Percentiles rank a stretch among this genome's conserved stretches.
Conservation (phyloP, 345 rosid species). For the Corchorus olitorius region DNA sequence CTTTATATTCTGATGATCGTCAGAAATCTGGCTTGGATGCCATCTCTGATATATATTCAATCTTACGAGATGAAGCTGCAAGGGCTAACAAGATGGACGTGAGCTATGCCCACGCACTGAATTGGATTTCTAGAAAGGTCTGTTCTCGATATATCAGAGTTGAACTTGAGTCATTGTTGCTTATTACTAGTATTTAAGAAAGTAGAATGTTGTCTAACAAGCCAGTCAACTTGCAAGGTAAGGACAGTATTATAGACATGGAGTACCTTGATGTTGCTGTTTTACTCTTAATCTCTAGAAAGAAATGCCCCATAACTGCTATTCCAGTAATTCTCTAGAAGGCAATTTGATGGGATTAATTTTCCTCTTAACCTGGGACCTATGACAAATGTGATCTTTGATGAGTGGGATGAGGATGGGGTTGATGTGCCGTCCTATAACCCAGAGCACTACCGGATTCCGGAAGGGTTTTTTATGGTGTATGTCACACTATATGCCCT, state of each 20-base stretch:
- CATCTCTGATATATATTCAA: slow-evolving; percentile 93
- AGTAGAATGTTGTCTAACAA: slow-evolving; percentile 6
- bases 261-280: not conserved
- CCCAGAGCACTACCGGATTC: not conserved
- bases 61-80: slow-evolving; percentile 96
- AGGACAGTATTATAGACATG: not conserved
- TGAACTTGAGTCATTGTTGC: slow-evolving; percentile 7
- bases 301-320: not conserved
- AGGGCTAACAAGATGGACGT: slow-evolving; percentile 73
- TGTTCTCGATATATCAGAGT: slow-evolving; percentile 25
- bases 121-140: slow-evolving; percentile 99
- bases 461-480: not conserved
- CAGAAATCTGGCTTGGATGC: slow-evolving; percentile 93
- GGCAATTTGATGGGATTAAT: not conserved
- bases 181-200: not conserved
- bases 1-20: slow-evolving; percentile 90
- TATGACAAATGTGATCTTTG: too few relatives aligned
- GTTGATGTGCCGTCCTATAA: not conserved
- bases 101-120: slow-evolving; percentile 86
- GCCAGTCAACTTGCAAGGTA: slow-evolving; percentile 7
- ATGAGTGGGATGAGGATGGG: not conserved
- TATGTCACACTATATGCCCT: not conserved
- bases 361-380: not conserved
- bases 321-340: not conserved
- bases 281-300: not conserved